Conservation (phyloP, 176 grass and related monocot species). For the Phoenix dactylifera region DNA sequence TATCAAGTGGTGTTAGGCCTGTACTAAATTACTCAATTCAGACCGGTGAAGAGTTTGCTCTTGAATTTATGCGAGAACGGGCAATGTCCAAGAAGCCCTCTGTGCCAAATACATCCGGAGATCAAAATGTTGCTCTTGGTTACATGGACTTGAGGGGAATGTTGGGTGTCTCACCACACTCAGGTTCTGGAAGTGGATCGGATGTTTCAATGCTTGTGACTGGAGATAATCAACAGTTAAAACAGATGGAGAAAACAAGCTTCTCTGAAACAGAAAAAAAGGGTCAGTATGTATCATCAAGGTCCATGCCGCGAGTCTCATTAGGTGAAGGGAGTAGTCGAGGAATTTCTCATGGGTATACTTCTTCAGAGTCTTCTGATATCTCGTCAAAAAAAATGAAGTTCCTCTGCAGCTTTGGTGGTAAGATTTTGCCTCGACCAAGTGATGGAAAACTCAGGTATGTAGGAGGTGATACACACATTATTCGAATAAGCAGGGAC, state of each 20-base stretch:
- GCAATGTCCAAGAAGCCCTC: constrained; percentile 56
- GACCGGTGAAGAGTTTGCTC: constrained; percentile 86
- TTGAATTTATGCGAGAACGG: constrained; percentile 95
- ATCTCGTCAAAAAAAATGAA: constrained; percentile 47
- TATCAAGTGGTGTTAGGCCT: constrained; percentile 30
- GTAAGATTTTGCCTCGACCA: constrained; percentile 85
- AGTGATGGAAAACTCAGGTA: constrained; percentile 94
- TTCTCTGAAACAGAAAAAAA: constrained; percentile 45
- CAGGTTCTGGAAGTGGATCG: constrained; percentile 36
- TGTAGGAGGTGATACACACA: constrained; percentile 90
- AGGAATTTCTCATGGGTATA: constrained; percentile 36
- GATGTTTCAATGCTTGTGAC: constrained; percentile 40
- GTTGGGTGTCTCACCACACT: constrained; percentile 17
- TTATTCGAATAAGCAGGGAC: constrained; percentile 64
- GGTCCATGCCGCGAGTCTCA: constrained; percentile 28
- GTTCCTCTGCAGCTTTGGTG: constrained; percentile 86
- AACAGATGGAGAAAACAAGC: constrained; percentile 37
- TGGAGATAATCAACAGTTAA: constrained; percentile 22
- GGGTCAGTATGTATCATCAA: constrained; percentile 45
- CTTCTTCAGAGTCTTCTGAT: constrained; percentile 68
- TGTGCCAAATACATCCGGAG: constrained; percentile 30
- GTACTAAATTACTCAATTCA: constrained; percentile 98
- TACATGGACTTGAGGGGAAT: constrained; percentile 51
- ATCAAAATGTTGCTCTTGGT: constrained; percentile 29
- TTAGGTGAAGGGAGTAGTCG: constrained; percentile 42